Evolutionary conservation across 2,329 filamentous ascomycete genomes (phyloP), one percentile per base, ranked within the genome.

Genomic region (Pseudocercospora cruenta): DNA sequence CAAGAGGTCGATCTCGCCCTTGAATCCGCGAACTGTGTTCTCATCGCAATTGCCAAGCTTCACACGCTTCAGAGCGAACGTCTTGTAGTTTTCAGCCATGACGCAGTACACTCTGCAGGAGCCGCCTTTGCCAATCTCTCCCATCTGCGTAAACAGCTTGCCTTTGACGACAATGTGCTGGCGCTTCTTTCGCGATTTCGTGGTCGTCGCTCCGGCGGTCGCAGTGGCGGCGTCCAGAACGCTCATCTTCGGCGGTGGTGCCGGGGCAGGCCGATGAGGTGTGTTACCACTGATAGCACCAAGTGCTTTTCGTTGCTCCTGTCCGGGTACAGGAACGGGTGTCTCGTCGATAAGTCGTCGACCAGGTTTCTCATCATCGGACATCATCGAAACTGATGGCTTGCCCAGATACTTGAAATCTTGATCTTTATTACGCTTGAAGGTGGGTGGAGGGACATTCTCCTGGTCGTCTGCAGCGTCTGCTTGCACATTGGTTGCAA

Each of bases 41-140:
- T 95, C 92, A 75, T 99, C 94, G 28, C 93, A 91, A 73, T 94
- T 91, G 75, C 96, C 93, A 7, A 98, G 84, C 60, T 94, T 92
- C 24, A 99, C 95, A 58, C 93, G 87, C 81, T 99, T 99, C 71
- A 99, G 81, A 0, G 95, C 95, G 79, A 97, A 94, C 79, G 97
- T 92, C 78, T 94, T 96, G 75, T 93, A 94, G 75, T 97, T 98
- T 78, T 99, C 95, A 0, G 95, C 94, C 83, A 96, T 96, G 36
- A 99, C 95, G 54, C 93, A 90, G 79, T 97, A 99, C 1, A 99
- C 95, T 75, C 96, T 94, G 58, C 91, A 94, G 72, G 93, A 97
- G 33, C 95, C 95, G 68, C 95, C 95, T 65, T 94, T 90, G 9
- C 95, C 95, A 70, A 99, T 90, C 71, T 91, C 92, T 77, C 97